phyloP scores from a whole-genome alignment of 495 filamentous ascomycete species.

The Evernia prunastri region DNA sequence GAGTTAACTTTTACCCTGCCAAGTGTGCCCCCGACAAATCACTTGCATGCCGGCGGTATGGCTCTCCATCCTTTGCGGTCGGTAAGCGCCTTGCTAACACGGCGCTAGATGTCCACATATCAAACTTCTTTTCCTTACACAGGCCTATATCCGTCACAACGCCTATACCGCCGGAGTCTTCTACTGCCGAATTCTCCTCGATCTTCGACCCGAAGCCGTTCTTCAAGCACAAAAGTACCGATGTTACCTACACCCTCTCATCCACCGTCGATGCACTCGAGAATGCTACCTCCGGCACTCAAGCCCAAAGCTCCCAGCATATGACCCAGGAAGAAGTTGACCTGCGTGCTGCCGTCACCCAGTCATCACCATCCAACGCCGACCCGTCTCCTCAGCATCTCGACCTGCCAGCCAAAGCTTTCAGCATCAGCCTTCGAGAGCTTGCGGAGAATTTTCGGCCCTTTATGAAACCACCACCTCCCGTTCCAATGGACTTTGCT shows the following conservation, averaged over 20 bases:
- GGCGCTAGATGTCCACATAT: conserved; percentile 67
- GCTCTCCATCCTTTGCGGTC: conserved; percentile 16
- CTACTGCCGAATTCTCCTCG: conserved; percentile 65
- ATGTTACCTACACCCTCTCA: conserved; percentile 75
- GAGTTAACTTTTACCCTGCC: conserved; percentile 51
- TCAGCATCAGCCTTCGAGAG: conserved; percentile 46
- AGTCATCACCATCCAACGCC: conserved; percentile 39
- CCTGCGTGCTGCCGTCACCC: conserved; percentile 42
- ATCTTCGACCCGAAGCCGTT: conserved; percentile 60
- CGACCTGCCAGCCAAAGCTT: conserved; percentile 29
- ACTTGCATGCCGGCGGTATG: conserved; percentile 67
- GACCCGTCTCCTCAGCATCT: conserved; percentile 36
- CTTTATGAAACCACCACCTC: conserved; percentile 71
- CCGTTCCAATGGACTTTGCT: conserved; percentile 47
- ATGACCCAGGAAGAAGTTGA: conserved; percentile 32
- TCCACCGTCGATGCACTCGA: conserved; percentile 67
- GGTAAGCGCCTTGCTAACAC: conserved; percentile 24
- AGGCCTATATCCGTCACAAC: conserved; percentile 84
- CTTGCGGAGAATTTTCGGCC: conserved; percentile 58
- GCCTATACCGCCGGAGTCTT: conserved; percentile 65
- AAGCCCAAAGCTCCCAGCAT: conserved; percentile 34
- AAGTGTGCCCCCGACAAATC: conserved; percentile 77
- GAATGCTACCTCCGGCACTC: conserved; percentile 41
- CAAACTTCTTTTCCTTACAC: conserved; percentile 93
- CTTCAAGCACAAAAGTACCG: conserved; percentile 44